These are phyloP conservation scores for Bauhinia variegata DNA, from an alignment of 306 rosid genomes.

Conservation along the genomic window DNA sequence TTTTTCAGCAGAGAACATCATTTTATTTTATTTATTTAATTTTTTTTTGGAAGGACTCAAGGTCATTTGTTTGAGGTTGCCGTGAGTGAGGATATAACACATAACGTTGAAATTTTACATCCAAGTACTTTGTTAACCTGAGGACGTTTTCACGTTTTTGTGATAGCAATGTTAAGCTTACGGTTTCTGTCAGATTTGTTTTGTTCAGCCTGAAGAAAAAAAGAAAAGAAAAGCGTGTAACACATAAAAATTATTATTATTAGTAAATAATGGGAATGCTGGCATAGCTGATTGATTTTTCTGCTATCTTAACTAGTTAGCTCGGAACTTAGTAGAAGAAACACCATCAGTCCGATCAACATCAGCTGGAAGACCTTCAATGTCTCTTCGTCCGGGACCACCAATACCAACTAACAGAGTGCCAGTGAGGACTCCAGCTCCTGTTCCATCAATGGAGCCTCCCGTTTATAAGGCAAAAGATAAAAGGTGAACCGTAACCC, in stretches of 20 bases:
- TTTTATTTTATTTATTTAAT: too few species aligned
- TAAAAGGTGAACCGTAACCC: slow-evolving; percentile 50
- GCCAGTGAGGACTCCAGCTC: slow-evolving; percentile 57
- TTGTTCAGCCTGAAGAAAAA: not conserved
- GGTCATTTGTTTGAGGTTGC: not conserved
- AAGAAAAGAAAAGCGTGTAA: not conserved
- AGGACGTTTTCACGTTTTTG: not conserved
- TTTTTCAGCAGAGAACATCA: not conserved
- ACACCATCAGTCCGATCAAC: slow-evolving; percentile 49
- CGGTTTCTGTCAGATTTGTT: not conserved
- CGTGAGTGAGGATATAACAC: not conserved
- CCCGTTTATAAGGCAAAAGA: slow-evolving; percentile 54
- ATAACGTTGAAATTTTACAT: not conserved
- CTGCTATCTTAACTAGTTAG: slow-evolving; percentile 54
- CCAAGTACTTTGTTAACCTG: not conserved
- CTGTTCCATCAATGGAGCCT: slow-evolving; percentile 65
- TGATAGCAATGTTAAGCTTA: not conserved
- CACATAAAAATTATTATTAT: not conserved
- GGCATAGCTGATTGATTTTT: slow-evolving; percentile 35
- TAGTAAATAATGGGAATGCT: not conserved
- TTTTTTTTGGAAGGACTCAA: too few species aligned
- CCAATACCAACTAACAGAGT: slow-evolving; percentile 50
- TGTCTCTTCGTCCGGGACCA: slow-evolving; percentile 51
- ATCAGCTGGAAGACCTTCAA: slow-evolving; percentile 56
- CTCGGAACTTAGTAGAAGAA: slow-evolving; percentile 57